Evolutionary conservation across 352 stramenopile genomes (phyloP), one percentile per base, ranked within the genome.

Genomic region (Globisporangium paroecandrum): DNA sequence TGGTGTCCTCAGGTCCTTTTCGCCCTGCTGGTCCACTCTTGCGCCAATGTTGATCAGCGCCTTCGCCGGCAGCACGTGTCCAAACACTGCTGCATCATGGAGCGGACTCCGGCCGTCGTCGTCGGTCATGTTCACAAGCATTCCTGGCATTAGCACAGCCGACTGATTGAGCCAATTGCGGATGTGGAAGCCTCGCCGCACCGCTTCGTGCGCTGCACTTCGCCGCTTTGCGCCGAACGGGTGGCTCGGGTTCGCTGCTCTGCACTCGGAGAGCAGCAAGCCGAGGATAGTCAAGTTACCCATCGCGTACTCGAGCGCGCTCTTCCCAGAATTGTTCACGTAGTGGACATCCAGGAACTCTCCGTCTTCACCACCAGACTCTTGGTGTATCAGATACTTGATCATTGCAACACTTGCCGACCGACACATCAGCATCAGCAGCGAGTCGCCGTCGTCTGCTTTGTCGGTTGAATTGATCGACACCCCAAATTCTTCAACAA

Each of bases 401-500:
- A 77, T 69, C 7, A 62, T 53, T 8, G 25, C 54, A 0, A 73
- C 25, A 1, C 75, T 66, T 22, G 38, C 62, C 7, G 57, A 41
- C 15, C 73, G 68, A 27, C 72, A 78, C 10, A 76, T 76, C 9
- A 76, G 41, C 65, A 83, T 72, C 1, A 85, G 62, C 20, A 83
- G 51, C 0, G 76, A 79, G n/a, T 72, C 65, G 1, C 32, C 36
- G 4, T 41, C 34, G 27, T 34, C 24, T 9, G 65, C 29, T 32
- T 6, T 22, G 29, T 80, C 75, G 0, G 74, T 68, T 15, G 64
- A 49, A 38, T 83, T 83, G 8, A 83, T 71, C 0, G 74, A 78
- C 12, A 83, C 68, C 9, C 66, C 58, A 29, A 64, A 86, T 41
- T 86, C 78, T 4, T 83, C 72, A 24, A 83, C 62, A 41, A 73